Evolutionary conservation across 495 filamentous ascomycete species (phyloP).

Genomic region (Beverwykella pulmonaria): DNA sequence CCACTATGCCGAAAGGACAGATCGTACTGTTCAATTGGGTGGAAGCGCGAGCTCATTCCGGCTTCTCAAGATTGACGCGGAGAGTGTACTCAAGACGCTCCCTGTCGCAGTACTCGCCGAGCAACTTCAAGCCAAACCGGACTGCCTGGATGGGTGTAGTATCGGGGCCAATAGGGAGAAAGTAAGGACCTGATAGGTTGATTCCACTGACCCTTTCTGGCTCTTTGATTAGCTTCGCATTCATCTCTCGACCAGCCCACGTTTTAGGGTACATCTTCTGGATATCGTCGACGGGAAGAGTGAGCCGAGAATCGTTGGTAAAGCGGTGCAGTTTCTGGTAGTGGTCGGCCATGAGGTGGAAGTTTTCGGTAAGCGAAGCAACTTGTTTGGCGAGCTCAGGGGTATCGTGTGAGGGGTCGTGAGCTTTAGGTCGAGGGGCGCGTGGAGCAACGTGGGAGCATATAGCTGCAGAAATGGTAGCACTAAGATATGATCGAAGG

Average conservation of each 20-base stretch:
- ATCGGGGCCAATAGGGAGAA: slow-evolving; percentile 25
- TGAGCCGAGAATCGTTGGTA: slow-evolving; percentile 16
- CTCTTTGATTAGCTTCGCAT: slow-evolving; percentile 6
- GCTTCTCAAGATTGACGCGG: slow-evolving; percentile 27
- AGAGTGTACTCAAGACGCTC: slow-evolving; percentile 23
- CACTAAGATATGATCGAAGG: slow-evolving; percentile 25
- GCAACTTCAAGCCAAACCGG: slow-evolving; percentile 30
- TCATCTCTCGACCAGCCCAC: slow-evolving; percentile 13
- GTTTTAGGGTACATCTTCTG: slow-evolving; percentile 27
- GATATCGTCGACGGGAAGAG: slow-evolving; percentile 20
- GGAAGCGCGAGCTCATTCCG: slow-evolving; percentile 16
- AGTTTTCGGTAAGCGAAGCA: slow-evolving; percentile 7
- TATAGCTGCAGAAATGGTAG: slow-evolving; percentile 28
- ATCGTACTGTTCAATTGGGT: no score
- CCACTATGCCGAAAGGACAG: no score
- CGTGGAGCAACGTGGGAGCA: slow-evolving; percentile 18
- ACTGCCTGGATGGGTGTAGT: slow-evolving; percentile 36
- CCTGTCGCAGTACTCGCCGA: slow-evolving; percentile 27
- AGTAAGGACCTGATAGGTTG: slow-evolving; percentile 31
- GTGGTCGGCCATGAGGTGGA: slow-evolving; percentile 11
- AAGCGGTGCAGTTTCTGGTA: slow-evolving; percentile 13
- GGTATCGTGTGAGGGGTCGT: slow-evolving; percentile 19
- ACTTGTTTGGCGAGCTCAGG: not conserved
- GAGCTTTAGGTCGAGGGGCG: slow-evolving; percentile 3
- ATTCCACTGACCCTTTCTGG: slow-evolving; percentile 11